A percentile compares a stretch with the other conserved stretches of the same genome.
These are phyloP conservation scores for Sphenostylis stenocarpa DNA, from an alignment of 306 rosid species.

Conservation along the genomic window DNA sequence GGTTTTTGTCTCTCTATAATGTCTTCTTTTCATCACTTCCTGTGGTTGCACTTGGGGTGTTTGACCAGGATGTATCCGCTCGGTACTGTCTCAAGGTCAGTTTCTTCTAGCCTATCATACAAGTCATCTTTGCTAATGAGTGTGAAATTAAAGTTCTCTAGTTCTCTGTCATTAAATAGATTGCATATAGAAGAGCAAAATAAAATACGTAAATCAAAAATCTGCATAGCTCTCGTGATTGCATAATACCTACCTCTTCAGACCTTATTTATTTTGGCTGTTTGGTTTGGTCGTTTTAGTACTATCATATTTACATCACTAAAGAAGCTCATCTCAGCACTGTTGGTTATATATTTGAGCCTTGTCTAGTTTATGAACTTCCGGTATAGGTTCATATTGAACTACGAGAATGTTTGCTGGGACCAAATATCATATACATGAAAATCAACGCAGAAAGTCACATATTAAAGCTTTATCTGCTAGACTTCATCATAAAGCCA, in stretches of 20 bases:
- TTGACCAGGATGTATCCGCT: not conserved
- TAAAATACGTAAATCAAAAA: not conserved
- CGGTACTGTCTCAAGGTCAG: not conserved
- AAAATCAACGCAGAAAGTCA: not conserved
- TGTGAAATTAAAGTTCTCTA: not conserved
- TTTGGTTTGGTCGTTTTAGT: not conserved
- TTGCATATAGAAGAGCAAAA: not conserved
- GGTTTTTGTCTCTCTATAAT: not conserved
- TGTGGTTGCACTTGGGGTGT: not conserved
- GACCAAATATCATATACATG: not conserved
- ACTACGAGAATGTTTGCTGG: not conserved
- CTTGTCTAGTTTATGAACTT: not conserved
- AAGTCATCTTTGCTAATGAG: not conserved
- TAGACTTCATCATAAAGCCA: not conserved
- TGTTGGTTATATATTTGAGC: not conserved
- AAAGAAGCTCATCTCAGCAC: not conserved
- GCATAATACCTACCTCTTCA: not conserved
- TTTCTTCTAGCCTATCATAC: not conserved
- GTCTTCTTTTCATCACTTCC: not conserved
- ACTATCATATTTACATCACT: not conserved
- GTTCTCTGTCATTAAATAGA: not conserved
- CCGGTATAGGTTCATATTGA: not conserved
- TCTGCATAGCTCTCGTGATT: not conserved
- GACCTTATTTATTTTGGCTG: not conserved
- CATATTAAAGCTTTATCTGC: not conserved